These are phyloP conservation scores for Solanum aculeatissimum DNA, from an alignment of 305 asterid species.

Conservation along the genomic window DNA sequence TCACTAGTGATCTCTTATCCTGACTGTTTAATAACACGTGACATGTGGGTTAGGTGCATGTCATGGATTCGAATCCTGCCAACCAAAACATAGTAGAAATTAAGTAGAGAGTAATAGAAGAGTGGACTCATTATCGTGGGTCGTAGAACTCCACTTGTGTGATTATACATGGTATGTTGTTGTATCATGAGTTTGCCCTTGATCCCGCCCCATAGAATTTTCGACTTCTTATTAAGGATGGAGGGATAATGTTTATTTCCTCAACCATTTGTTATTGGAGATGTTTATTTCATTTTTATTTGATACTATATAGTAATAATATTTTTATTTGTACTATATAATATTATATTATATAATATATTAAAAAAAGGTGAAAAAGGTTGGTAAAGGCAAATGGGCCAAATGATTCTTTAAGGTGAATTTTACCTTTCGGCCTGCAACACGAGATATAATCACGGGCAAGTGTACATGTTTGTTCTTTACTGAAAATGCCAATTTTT, in stretches of 20 bases:
- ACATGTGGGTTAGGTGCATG: background rate
- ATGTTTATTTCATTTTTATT: background rate
- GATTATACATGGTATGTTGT: background rate
- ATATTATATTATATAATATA: background rate
- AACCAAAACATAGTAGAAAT: background rate
- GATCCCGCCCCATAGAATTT: background rate
- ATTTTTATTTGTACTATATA: background rate
- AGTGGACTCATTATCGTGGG: background rate
- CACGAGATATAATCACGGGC: constrained; percentile 27
- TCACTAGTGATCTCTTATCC: background rate
- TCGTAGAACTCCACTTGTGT: background rate
- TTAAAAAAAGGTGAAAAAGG: background rate
- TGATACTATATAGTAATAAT: background rate
- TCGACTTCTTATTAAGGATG: background rate
- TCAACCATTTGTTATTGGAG: background rate
- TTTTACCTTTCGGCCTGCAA: constrained; percentile 18
- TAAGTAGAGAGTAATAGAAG: background rate
- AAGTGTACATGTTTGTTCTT: constrained; percentile 4
- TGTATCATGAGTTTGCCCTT: background rate
- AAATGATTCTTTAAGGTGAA: constrained; percentile 14
- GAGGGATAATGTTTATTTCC: background rate
- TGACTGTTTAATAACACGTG: background rate
- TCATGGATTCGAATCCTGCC: background rate
- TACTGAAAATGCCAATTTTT: constrained; percentile 6
- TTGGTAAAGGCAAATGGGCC: background rate